These are phyloP conservation scores for Kitagawia praeruptora DNA, from an alignment of 129 eudicot species.

Conservation along the genomic window DNA sequence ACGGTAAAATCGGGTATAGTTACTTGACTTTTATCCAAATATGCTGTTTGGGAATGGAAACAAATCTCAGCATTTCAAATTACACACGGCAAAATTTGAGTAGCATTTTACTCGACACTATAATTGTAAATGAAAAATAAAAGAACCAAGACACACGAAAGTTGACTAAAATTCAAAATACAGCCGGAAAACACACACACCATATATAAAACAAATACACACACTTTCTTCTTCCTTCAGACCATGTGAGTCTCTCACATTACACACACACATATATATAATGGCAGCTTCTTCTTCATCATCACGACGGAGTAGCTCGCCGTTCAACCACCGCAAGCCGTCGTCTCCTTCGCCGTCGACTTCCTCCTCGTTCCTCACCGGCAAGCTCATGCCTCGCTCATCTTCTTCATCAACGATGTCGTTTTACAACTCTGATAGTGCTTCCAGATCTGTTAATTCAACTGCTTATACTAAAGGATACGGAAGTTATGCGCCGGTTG, in stretches of 20 bases:
- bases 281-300: constrained; percentile 64
- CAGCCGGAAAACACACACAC: not conserved
- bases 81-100: too few relatives aligned
- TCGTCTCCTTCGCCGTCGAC: constrained; percentile 66
- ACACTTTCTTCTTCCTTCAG: not conserved
- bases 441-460: constrained; percentile 55
- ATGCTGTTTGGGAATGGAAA: too few relatives aligned
- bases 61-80: too few relatives aligned
- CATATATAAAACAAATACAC: not conserved
- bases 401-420: constrained; percentile 45
- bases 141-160: not conserved
- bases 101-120: not conserved
- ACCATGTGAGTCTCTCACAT: constrained; percentile 40
- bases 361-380: constrained; percentile 58
- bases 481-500: constrained; percentile 54
- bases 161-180: constrained; percentile 4
- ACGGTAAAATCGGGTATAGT: too few relatives aligned
- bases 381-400: constrained; percentile 52
- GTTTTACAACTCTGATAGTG: constrained; percentile 42
- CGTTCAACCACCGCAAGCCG: constrained; percentile 54
- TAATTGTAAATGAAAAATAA: not conserved
- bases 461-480: constrained; percentile 35
- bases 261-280: not conserved
- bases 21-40: too few relatives aligned
- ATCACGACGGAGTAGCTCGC: constrained; percentile 69